phyloP scores from a whole-genome alignment of 495 filamentous ascomycete genomes.

The Staphylotrichum longicolle region DNA sequence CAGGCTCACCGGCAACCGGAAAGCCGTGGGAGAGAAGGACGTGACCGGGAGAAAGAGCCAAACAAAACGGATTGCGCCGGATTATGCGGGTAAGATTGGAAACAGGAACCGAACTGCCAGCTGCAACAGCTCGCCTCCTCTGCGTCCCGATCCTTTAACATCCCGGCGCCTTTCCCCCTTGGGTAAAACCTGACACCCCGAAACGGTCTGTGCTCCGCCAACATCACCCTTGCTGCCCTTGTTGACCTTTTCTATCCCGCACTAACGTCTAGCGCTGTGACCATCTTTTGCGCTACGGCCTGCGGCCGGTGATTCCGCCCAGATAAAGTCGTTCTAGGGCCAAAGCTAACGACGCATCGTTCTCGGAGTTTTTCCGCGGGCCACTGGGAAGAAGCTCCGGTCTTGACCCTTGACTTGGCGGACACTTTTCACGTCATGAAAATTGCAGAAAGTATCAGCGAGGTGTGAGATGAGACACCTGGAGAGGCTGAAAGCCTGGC shows the following conservation, averaged over 20 bases:
- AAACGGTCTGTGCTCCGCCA: not conserved
- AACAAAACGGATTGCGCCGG: not conserved
- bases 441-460: too few species aligned
- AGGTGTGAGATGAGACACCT: too few species aligned
- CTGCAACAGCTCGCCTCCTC: not conserved
- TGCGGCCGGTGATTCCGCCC: not conserved
- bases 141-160: not conserved
- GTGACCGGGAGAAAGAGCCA: too few species aligned
- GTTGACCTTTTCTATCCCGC: not conserved
- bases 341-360: slow-evolving; percentile 8
- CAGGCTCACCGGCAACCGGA: not conserved
- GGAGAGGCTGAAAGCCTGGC: too few species aligned
- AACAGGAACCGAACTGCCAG: not conserved
- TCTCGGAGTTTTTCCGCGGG: slow-evolving; percentile 1
- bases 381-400: too few species aligned
- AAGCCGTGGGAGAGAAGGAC: not conserved
- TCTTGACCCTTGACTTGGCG: too few species aligned
- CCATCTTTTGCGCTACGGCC: not conserved
- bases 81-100: not conserved
- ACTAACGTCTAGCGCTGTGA: not conserved
- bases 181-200: not conserved
- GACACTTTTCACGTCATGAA: too few species aligned
- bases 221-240: not conserved
- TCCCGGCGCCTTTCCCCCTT: not conserved
- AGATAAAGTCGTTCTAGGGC: not conserved